Evolutionary conservation across 1,139 yeast genomes (phyloP).

Genomic region (Kodamaea suecica): DNA sequence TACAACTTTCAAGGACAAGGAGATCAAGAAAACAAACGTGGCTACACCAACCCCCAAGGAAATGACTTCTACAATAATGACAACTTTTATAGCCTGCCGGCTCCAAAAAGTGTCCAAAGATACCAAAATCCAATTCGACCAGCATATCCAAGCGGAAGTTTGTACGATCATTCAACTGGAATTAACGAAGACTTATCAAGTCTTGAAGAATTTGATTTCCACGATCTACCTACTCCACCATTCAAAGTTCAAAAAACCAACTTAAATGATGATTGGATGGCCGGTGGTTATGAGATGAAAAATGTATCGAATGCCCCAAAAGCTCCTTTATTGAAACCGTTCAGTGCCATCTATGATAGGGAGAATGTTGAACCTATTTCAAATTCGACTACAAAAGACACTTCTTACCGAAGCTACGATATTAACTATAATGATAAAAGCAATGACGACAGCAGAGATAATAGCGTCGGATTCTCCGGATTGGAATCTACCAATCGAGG

Average conservation of each 20-base stretch:
- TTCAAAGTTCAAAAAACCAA: neutral
- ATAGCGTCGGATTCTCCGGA: neutral
- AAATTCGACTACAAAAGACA: neutral
- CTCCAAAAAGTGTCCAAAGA: neutral
- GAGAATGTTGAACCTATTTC: neutral
- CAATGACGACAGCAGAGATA: neutral
- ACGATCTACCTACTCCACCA: neutral
- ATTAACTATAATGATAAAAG: neutral
- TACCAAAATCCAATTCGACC: neutral
- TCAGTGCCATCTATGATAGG: neutral
- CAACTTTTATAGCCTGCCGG: too few relatives aligned
- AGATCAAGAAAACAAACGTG: too few relatives aligned
- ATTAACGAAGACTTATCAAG: neutral
- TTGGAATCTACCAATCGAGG: neutral
- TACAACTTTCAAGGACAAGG: too few relatives aligned
- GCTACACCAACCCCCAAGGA: too few relatives aligned
- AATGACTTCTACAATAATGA: too few relatives aligned
- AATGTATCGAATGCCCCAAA: neutral
- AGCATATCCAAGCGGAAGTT: constrained; percentile 1
- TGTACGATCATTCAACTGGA: neutral
- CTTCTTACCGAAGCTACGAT: neutral
- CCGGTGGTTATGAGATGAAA: neutral
- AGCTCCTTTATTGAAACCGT: neutral
- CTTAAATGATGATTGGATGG: neutral
- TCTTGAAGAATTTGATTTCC: constrained; percentile 1